Evolutionary conservation across 805 yeast genomes (phyloP).

Genomic region (Ogataea ganodermae): DNA sequence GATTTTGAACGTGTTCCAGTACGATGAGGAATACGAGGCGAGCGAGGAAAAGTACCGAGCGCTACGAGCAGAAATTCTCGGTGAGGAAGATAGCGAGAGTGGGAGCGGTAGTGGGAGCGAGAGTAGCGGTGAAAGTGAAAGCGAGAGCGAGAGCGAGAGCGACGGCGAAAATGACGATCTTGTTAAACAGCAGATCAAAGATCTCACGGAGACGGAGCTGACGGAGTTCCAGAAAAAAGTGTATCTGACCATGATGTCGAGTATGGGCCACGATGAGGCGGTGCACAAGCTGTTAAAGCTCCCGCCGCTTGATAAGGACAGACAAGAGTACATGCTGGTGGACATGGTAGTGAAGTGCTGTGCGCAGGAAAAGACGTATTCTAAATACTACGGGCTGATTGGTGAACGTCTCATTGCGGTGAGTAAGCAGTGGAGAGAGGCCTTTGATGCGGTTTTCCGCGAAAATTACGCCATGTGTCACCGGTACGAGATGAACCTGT

Average conservation of each 20-base stretch:
- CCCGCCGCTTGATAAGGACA: constrained; percentile 38
- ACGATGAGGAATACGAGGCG: constrained; percentile 51
- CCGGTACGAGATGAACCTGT: constrained; percentile 67
- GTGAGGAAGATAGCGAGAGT: constrained; percentile 36
- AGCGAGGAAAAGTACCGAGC: constrained; percentile 51
- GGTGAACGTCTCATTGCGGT: constrained; percentile 63
- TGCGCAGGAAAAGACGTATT: constrained; percentile 82
- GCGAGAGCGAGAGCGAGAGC: constrained; percentile 28
- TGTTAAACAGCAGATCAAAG: constrained; percentile 45
- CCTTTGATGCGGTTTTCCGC: constrained; percentile 55
- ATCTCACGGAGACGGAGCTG: constrained; percentile 67
- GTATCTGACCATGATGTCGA: constrained; percentile 82
- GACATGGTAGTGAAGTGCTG: constrained; percentile 81
- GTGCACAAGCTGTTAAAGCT: constrained; percentile 77
- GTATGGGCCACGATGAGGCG: constrained; percentile 90
- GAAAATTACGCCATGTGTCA: constrained; percentile 60
- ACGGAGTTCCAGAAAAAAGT: constrained; percentile 72
- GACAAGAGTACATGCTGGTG: constrained; percentile 54
- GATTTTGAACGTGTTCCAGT: constrained; percentile 48
- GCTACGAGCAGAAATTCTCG: constrained; percentile 47
- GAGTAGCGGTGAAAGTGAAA: constrained; percentile 24
- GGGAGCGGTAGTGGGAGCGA: constrained; percentile 23
- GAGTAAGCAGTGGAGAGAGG: constrained; percentile 55
- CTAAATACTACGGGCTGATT: constrained; percentile 79
- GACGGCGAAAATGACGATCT: constrained; percentile 22